Evolutionary conservation across 2,329 filamentous ascomycete species (phyloP).

Genomic region (Botryotinia calthae): DNA sequence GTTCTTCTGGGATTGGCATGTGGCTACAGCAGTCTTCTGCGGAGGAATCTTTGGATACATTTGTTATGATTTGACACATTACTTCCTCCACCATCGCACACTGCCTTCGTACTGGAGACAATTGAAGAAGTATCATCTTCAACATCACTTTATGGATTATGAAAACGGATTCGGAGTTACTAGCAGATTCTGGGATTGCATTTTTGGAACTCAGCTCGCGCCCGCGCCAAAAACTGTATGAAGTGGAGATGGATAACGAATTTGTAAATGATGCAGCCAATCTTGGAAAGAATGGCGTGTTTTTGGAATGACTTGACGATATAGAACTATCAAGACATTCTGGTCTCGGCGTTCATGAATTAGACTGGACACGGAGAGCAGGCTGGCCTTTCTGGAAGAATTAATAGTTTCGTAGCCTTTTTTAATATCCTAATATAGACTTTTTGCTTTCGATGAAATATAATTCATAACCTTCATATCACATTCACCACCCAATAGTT

Average conservation of each 20-base stretch:
- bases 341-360: slow-evolving; percentile 10
- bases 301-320: slow-evolving; percentile 30
- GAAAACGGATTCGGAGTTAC: slow-evolving; percentile 97
- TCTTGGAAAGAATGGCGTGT: background rate
- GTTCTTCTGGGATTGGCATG: slow-evolving; percentile 82
- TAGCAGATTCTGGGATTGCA: slow-evolving; percentile 88
- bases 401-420: slow-evolving; percentile 17
- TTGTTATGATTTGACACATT: slow-evolving; percentile 96
- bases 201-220: slow-evolving; percentile 84
- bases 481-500: background rate
- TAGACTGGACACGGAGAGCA: slow-evolving; percentile 9
- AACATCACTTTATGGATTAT: slow-evolving; percentile 97
- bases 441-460: slow-evolving; percentile 7
- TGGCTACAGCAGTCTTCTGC: slow-evolving; percentile 74
- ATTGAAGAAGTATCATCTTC: slow-evolving; percentile 95
- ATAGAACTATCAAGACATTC: slow-evolving; percentile 21
- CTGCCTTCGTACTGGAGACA: slow-evolving; percentile 85
- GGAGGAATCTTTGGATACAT: slow-evolving; percentile 95
- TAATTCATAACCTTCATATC: background rate
- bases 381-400: slow-evolving; percentile 23
- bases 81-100: slow-evolving; percentile 95
- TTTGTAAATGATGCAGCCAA: slow-evolving; percentile 10
- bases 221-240: slow-evolving; percentile 33
- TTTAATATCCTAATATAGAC: slow-evolving; percentile 29
- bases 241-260: slow-evolving; percentile 3